Evolutionary conservation across 139 green algal species (phyloP), one percentile per base, ranked within the genome.

Genomic region (Gonium pectorale): DNA sequence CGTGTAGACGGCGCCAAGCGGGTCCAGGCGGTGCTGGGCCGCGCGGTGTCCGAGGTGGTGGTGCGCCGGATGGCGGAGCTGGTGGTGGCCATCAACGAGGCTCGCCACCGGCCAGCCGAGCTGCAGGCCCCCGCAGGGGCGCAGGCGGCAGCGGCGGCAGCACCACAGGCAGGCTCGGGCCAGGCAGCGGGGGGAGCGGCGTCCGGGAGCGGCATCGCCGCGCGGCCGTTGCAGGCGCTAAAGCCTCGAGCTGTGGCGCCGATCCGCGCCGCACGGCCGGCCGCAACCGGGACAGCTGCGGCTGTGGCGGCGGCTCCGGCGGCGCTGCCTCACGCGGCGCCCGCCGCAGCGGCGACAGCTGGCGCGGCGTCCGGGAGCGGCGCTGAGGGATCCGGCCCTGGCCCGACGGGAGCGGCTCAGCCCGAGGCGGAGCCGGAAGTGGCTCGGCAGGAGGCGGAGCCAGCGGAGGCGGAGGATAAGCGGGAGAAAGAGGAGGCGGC

Each of bases 1-100:
- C 31, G 44, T 43, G 37, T 64, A 88, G 83, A 83, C 22, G 68
- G 11, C 35, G 51, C 46, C 41, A 88, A 88, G 49, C 70, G 60
- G 9, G 37, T 79, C 19, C 44, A 79, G 64, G 37, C 71, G 46
- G 63, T 83, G n/a, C 49, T 88, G 63, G 83, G 83, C 26, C 72
- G 83, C 27, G 62, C 35, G 22, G 51, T 62, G 27, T 84, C 73
- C 2, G 83, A 88, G 63, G 72, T 82, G 46, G 37, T 72, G 21
- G 22, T 38, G 1, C 73, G 83, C 3, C 83, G 83, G 17, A 74
- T 81, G 19, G 35, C 5, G 6, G 83, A 83, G 62, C 5, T 88
- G 49, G 49, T 77, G 62, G 37, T 29, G 15, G 24, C 17, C 1
- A 72, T 88, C 38, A 35, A 31, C 0, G 66, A 75, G 3, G 79